Evolutionary conservation across 208 protist genomes (phyloP), one percentile per base, ranked within the genome.

Genomic region (Trypanosoma cruzi): DNA sequence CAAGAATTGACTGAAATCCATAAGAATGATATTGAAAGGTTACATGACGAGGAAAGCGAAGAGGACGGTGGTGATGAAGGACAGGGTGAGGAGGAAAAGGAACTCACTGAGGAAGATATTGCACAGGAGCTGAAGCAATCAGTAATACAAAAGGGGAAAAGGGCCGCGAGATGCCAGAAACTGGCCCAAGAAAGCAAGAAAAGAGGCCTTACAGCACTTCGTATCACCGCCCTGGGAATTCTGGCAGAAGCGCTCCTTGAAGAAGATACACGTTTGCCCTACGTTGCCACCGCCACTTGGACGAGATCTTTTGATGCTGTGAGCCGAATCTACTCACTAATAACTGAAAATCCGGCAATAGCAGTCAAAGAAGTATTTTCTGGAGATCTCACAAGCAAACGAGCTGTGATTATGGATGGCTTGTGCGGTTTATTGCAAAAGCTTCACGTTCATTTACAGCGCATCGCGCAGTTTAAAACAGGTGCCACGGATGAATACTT

Each of bases 191-290:
- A 71, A 48, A 89, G 82, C 77, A 76, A 63, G 32, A 60, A 55
- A 42, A 80, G 77, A 53, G 81, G 77, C 3, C 89, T 68, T 68
- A 66, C 57, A 2, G 75, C 76, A n/a, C 72, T 84, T 44, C 75
- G 81, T 52, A 81, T 85, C 29, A 88, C 82, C 0, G 80, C 85
- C 31, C 77, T 86, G 46, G 84, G 71, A 32, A 82, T 87, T 55
- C 56, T 77, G 22, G 81, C 75, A 7, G 76, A 73, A 36, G 69
- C 77, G 20, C 62, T 84, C 22, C 64, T 89, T 24, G 80, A 82
- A 40, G 83, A 82, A 44, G 80, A 86, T 65, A 81, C 70, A 42
- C 68, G 73, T 29, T 74, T 79, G 42, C 73, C 79, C 66, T 75
- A 83, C 57, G 79, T 85, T 40, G 64, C 75, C n/a, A 73, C 78